Evolutionary conservation across 768 basidiomycete species (phyloP).

Genomic region (Pisolithus orientalis): DNA sequence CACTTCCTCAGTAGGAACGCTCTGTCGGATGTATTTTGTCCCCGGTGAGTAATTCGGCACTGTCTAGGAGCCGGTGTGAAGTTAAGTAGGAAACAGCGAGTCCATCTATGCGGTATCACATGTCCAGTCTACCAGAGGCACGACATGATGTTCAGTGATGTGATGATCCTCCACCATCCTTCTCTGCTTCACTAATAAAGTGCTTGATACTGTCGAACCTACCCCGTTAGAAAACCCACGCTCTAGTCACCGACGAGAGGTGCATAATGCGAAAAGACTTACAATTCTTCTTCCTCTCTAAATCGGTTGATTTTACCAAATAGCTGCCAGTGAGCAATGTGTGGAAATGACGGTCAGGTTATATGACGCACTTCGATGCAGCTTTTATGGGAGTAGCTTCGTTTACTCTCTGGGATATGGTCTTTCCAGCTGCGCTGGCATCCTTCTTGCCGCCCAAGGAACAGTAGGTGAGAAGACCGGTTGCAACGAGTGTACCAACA

Average conservation of each 20-base stretch:
- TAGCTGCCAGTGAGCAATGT: neutral
- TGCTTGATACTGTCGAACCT: conserved; percentile 68
- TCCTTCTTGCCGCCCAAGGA: conserved; percentile 53
- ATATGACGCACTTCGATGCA: conserved; percentile 54
- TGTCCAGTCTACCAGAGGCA: neutral
- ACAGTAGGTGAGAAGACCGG: conserved; percentile 47
- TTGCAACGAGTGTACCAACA: conserved; percentile 57
- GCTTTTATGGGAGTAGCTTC: conserved; percentile 59
- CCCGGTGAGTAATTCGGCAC: no score
- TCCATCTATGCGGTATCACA: conserved; percentile 6
- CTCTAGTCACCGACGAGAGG: conserved; percentile 16
- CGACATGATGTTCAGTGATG: neutral
- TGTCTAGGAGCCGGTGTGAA: no score
- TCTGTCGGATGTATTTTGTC: no score
- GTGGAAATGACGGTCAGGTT: neutral
- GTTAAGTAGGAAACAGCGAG: neutral
- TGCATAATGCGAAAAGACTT: conserved; percentile 28
- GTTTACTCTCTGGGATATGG: conserved; percentile 53
- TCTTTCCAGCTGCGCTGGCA: conserved; percentile 32
- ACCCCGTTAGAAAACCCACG: conserved; percentile 32
- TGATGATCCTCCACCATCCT: conserved; percentile 46
- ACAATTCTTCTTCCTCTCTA: conserved; percentile 87
- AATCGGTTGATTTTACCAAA: neutral
- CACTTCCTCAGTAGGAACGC: no score
- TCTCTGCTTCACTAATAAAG: conserved; percentile 80